Evolutionary conservation across 78 protist genomes (phyloP).

Genomic region (Bigelowiella natans): DNA sequence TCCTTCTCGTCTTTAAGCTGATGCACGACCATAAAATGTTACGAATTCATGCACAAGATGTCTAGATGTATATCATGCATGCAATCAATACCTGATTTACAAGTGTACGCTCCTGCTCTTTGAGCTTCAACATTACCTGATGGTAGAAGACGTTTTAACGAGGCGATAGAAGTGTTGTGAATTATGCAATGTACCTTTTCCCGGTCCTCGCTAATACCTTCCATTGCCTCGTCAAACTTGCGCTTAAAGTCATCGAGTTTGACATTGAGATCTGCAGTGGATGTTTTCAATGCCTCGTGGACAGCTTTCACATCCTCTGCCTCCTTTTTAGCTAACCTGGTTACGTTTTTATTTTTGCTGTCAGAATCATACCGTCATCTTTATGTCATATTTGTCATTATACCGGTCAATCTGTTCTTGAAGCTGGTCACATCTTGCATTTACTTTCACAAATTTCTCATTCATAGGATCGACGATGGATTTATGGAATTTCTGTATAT

Average conservation of each 20-base stretch:
- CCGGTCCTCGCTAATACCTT: not conserved
- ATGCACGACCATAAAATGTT: too few species aligned
- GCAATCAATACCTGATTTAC: too few species aligned
- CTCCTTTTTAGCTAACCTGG: too few species aligned
- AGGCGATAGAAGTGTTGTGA: too few species aligned
- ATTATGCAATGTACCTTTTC: not conserved
- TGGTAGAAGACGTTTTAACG: too few species aligned
- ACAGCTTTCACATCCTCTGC: too few species aligned
- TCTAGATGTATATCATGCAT: too few species aligned
- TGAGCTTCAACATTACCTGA: too few species aligned
- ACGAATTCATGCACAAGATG: too few species aligned
- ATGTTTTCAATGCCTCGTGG: too few species aligned
- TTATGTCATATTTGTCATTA: too few species aligned
- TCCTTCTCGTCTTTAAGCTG: not conserved
- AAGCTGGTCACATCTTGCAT: not conserved
- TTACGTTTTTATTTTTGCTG: not conserved
- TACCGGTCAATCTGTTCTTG: not conserved
- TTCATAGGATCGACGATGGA: not conserved
- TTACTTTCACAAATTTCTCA: not conserved
- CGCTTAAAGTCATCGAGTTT: not conserved
- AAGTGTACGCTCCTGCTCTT: not conserved
- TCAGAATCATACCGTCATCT: not conserved
- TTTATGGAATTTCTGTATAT: too few species aligned
- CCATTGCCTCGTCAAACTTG: not conserved
- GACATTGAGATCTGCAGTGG: not conserved